These are phyloP conservation scores for Gracilaria domingensis DNA, from an alignment of 23 red algal species.

Conservation along the genomic window DNA sequence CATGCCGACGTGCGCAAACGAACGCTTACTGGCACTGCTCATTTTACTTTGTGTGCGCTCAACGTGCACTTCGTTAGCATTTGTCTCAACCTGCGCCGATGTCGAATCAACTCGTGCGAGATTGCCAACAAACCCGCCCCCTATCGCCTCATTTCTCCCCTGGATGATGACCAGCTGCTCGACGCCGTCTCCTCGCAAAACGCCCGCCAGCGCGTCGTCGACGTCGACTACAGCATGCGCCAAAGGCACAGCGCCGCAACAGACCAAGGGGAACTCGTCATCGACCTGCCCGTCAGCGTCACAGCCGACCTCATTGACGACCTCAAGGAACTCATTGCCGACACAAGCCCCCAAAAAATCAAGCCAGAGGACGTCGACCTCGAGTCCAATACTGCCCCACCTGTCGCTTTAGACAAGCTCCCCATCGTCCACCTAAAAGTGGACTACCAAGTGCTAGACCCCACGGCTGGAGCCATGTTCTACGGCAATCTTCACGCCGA, in stretches of 20 bases:
- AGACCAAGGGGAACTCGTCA: conserved; percentile 43
- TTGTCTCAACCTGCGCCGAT: conserved; percentile 68
- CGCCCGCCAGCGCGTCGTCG: conserved; percentile 9
- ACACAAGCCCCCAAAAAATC: neutral
- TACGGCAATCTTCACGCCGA: conserved; percentile 39
- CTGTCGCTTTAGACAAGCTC: conserved; percentile 45
- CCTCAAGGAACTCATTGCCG: conserved; percentile 19
- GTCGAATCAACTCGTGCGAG: conserved; percentile 44
- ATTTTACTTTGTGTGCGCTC: conserved; percentile 50
- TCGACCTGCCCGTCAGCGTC: conserved; percentile 44
- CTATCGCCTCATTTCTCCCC: conserved; percentile 36
- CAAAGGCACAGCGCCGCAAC: conserved; percentile 18
- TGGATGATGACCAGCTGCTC: conserved; percentile 63
- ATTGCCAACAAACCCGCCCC: conserved; percentile 19
- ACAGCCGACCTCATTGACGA: conserved; percentile 65
- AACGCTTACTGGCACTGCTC: conserved; percentile 36
- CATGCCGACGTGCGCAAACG: conserved; percentile 42
- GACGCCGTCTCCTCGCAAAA: conserved; percentile 33
- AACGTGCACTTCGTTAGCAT: conserved; percentile 47
- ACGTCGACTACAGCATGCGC: conserved; percentile 31
- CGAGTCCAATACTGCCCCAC: conserved; percentile 1
- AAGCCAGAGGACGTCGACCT: conserved; percentile 14
- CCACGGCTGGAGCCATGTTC: conserved; percentile 50
- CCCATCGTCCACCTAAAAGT: conserved; percentile 31
- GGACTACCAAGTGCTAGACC: conserved; percentile 56